Percentiles rank a stretch among this genome's conserved stretches.
Conservation (phyloP, 352 stramenopile genomes). For the Phytophthora ohioensis region DNA sequence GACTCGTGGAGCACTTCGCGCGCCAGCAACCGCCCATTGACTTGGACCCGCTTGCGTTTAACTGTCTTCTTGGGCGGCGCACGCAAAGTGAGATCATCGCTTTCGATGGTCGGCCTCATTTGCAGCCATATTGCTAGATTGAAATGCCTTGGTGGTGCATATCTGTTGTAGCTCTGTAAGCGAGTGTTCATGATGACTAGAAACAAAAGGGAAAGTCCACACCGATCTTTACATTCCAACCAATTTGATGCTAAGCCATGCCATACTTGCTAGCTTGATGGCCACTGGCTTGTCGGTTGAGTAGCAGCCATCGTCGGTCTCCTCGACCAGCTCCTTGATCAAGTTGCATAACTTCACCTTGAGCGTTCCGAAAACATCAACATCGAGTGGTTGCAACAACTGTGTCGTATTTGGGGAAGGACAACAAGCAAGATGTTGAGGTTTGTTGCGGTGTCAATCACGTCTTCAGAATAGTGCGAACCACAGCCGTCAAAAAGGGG, state of each 20-base stretch:
- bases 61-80: background rate
- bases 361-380: slow-evolving; percentile 33
- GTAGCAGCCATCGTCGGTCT: slow-evolving; percentile 11
- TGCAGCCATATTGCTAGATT: slow-evolving; percentile 6
- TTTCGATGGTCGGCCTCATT: background rate
- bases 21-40: slow-evolving; percentile 3
- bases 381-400: slow-evolving; percentile 33
- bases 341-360: slow-evolving; percentile 21
- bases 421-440: slow-evolving; percentile 18
- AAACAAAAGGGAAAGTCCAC: slow-evolving; percentile 24
- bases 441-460: slow-evolving; percentile 7
- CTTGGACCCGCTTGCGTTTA: slow-evolving; percentile 3
- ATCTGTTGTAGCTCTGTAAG: background rate
- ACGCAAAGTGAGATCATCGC: background rate
- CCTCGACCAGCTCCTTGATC: slow-evolving; percentile 21
- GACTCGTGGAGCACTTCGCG: slow-evolving; percentile 1
- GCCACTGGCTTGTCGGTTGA: slow-evolving; percentile 18
- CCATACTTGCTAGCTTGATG: slow-evolving; percentile 18
- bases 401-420: slow-evolving; percentile 28
- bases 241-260: slow-evolving; percentile 19
- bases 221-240: slow-evolving; percentile 5
- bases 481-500: slow-evolving; percentile 19
- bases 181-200: slow-evolving; percentile 16
- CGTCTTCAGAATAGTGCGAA: slow-evolving; percentile 23
- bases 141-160: background rate